Evolutionary conservation across 352 stramenopile genomes (phyloP).

Genomic region (Phytopythium sindhum): DNA sequence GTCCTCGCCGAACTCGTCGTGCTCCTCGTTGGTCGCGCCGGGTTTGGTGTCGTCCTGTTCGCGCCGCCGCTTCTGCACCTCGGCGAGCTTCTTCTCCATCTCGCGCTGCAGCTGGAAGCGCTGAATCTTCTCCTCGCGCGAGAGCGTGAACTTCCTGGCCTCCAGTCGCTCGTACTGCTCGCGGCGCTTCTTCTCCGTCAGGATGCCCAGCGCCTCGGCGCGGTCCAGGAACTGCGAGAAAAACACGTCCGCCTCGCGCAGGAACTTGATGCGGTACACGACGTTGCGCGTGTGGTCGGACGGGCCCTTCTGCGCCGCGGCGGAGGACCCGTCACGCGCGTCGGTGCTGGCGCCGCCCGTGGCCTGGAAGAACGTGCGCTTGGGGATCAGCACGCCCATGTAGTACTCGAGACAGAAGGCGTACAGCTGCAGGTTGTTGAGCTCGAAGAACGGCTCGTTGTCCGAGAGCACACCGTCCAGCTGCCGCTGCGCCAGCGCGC

Average conservation of each 20-base stretch:
- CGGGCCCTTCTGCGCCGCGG: slow-evolving; percentile 44
- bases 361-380: slow-evolving; percentile 70
- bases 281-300: slow-evolving; percentile 64
- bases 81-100: slow-evolving; percentile 63
- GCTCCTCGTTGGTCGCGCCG: slow-evolving; percentile 12
- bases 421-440: slow-evolving; percentile 80
- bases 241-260: slow-evolving; percentile 74
- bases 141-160: slow-evolving; percentile 56
- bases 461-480: slow-evolving; percentile 58
- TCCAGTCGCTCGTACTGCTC: slow-evolving; percentile 80
- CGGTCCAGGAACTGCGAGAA: slow-evolving; percentile 76
- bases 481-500: slow-evolving; percentile 55
- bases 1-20: slow-evolving; percentile 37
- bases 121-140: slow-evolving; percentile 78
- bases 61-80: slow-evolving; percentile 46
- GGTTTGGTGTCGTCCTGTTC: slow-evolving; percentile 20
- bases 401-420: slow-evolving; percentile 82
- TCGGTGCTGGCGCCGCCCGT: background rate
- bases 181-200: slow-evolving; percentile 63
- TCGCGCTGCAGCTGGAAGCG: slow-evolving; percentile 76
- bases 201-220: slow-evolving; percentile 52
- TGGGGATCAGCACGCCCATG: slow-evolving; percentile 68
- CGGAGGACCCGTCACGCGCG: slow-evolving; percentile 12
- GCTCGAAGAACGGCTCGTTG: slow-evolving; percentile 79
- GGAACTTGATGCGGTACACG: slow-evolving; percentile 52